phyloP scores from a whole-genome alignment of 129 eudicot species.

The Pittosporum tobira region DNA sequence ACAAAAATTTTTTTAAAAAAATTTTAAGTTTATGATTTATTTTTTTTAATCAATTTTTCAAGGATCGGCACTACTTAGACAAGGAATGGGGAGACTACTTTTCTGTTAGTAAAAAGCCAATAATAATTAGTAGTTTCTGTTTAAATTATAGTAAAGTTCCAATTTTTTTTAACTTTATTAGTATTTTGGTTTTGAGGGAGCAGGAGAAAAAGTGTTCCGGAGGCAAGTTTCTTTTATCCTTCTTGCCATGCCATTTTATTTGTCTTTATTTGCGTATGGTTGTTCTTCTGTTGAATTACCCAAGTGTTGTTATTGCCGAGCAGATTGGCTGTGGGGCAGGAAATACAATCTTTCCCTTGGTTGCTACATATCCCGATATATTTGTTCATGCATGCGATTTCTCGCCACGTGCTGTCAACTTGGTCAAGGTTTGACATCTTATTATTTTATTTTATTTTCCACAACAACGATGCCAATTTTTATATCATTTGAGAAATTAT shows the following conservation, averaged over 20 bases:
- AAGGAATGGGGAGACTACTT: conserved; percentile 96
- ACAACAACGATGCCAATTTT: not conserved
- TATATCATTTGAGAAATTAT: not conserved
- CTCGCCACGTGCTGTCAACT: conserved; percentile 75
- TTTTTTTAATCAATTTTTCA: conserved; percentile 58
- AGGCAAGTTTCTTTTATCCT: conserved; percentile 36
- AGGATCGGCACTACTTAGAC: conserved; percentile 96
- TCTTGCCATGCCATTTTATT: conserved; percentile 2
- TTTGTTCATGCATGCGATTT: conserved; percentile 92
- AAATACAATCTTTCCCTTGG: conserved; percentile 81
- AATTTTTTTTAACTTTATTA: conserved; percentile 6
- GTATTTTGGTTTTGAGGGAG: conserved; percentile 41
- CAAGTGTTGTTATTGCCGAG: not conserved
- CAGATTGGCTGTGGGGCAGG: conserved; percentile 99
- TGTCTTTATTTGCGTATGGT: not conserved
- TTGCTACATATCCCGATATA: conserved; percentile 59
- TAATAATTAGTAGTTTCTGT: not conserved
- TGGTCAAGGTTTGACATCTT: conserved; percentile 62
- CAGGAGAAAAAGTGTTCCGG: conserved; percentile 57
- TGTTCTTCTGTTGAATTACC: not conserved
- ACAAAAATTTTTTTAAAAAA: too few relatives aligned
- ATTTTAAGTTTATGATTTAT: conserved; percentile 8
- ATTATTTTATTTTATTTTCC: not conserved
- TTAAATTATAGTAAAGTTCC: not conserved
- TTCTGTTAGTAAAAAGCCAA: conserved; percentile 50